Conservation (phyloP, 2,329 filamentous ascomycete species). For the Lecanicillium sp. region DNA sequence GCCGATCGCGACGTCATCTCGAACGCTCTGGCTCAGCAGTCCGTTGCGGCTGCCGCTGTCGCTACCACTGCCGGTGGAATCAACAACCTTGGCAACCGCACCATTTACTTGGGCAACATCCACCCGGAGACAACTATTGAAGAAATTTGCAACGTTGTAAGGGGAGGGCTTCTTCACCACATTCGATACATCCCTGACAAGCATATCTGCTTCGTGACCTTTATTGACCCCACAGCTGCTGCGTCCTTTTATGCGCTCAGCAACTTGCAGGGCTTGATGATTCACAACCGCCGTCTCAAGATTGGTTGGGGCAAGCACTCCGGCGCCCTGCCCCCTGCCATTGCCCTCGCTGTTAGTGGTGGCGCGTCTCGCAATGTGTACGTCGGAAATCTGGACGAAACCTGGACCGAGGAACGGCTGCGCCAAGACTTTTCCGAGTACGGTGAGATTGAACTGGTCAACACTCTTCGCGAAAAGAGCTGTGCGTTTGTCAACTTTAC, state of each 20-base stretch:
- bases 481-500: constrained; percentile 99
- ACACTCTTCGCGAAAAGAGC: constrained; percentile 95
- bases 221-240: constrained; percentile 95
- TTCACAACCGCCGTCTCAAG: constrained; percentile 95
- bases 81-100: constrained; percentile 94
- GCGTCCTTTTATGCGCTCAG: constrained; percentile 97
- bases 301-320: constrained; percentile 99
- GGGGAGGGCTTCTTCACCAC: constrained; percentile 90
- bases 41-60: constrained; percentile 90
- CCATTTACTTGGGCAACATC: constrained; percentile 96
- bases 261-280: constrained; percentile 97
- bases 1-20: constrained; percentile 96
- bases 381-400: constrained; percentile 93
- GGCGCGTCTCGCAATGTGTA: constrained; percentile 98
- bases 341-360: constrained; percentile 90
- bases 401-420: constrained; percentile 92
- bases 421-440: constrained; percentile 96
- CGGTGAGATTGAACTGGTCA: constrained; percentile 95
- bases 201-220: constrained; percentile 99
- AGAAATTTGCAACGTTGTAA: constrained; percentile 98
- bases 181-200: constrained; percentile 99
- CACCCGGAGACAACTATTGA: constrained; percentile 98
- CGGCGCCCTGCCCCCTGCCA: constrained; percentile 88
- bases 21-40: constrained; percentile 92
- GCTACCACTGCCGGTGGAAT: constrained; percentile 94